Conservation (phyloP, 2,329 filamentous ascomycete species). For the Colletotrichum filicis region DNA sequence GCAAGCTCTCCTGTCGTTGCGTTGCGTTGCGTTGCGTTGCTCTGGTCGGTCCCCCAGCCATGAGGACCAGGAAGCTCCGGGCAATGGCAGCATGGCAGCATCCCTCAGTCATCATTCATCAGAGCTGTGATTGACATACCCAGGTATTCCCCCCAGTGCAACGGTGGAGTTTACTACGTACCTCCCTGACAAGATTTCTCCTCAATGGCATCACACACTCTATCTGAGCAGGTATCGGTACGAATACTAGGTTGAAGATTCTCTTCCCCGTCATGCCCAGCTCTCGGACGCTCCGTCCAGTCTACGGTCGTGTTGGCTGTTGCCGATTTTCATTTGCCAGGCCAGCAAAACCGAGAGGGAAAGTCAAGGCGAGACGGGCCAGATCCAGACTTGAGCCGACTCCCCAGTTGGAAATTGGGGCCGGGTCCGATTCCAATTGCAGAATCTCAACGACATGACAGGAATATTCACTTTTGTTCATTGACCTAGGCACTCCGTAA, state of each 20-base stretch:
- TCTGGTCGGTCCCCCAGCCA: background rate
- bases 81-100: background rate
- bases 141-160: background rate
- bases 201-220: constrained; percentile 28
- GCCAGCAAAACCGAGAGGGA: constrained; percentile 7
- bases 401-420: constrained; percentile 26
- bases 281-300: constrained; percentile 26
- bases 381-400: constrained; percentile 21
- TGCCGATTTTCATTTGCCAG: constrained; percentile 6
- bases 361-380: constrained; percentile 24
- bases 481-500: no score
- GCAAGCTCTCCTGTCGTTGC: background rate
- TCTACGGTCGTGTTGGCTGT: constrained; percentile 2
- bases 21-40: background rate
- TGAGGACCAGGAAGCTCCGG: background rate
- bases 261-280: constrained; percentile 8
- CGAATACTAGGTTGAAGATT: constrained; percentile 11
- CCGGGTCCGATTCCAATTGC: constrained; percentile 5
- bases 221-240: background rate
- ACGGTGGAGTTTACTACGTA: constrained; percentile 27
- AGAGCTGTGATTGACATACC: constrained; percentile 5
- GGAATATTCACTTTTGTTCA: no score
- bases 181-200: constrained; percentile 17
- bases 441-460: background rate
- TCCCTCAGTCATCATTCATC: background rate